Base-by-base conservation (phyloP, 805 yeast genomes). In the Sugiyamaella smithiae region DNA sequence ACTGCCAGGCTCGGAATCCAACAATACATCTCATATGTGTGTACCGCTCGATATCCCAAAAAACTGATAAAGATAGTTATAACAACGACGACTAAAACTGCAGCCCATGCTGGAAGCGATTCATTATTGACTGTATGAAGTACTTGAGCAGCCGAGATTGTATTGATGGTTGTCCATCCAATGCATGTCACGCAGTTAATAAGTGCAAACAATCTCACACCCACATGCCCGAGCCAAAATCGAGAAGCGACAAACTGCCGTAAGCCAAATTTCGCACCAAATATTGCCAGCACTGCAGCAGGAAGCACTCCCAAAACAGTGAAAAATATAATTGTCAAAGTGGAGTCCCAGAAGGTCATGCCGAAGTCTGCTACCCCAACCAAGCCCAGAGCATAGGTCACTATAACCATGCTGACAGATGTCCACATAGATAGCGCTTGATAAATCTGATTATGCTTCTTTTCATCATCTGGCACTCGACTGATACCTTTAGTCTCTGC, bases 161-260 rank as follows among this genome's bases (percentile, higher is more conserved):
- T 85, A 67, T 88, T 88, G 40, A 87, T 89, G 7, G 95, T 87
- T 67, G 91, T 86, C 96, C 96, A 88, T 60, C 97, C 96, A 46
- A 87, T 79, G 77, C 95, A 85, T 19, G 95, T 88, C 51, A 88
- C 67, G 59, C 81, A 76, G 62, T 88, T 87, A 63, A 88, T 73
- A 40, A 82, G 66, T 8, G 91, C 82, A 61, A 87, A 85, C 48
- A 87, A 74, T 65, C 93, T 78, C 70, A 84, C 81, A 40, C 84
- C 82, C 20, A 70, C 61, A 66, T 83, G 80, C 55, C 97, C 97
- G 52, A 81, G 74, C 53, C 86, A 74, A 67, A 74, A 88, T 57
- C 88, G 77, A 7, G 95, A 81, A 46, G 88, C 61, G 35, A 85
- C 73, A 83, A 87, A 82, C 66, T 88, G 95, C 68, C 97, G 82